Conservation (phyloP, 192 early-diverging fungal species). For the Coemansia brasiliensis region DNA sequence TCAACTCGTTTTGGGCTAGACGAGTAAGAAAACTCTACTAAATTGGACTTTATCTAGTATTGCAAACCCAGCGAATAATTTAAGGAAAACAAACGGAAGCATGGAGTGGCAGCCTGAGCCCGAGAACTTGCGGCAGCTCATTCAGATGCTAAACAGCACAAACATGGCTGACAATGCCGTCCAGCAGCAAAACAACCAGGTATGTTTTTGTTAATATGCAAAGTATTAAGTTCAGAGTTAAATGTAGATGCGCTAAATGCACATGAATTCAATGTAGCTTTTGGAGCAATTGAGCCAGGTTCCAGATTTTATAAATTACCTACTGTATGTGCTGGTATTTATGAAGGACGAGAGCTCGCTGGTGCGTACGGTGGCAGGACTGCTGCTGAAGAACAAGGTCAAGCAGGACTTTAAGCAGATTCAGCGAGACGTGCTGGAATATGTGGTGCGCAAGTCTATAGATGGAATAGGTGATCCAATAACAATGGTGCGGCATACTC, state of each 20-base stretch:
- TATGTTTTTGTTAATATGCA: constrained; percentile 42
- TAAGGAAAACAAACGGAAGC: neutral
- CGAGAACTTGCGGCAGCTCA: constrained; percentile 74
- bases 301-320: constrained; percentile 88
- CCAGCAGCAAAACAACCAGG: constrained; percentile 74
- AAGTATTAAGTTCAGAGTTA: neutral
- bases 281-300: constrained; percentile 74
- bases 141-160: constrained; percentile 74
- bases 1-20: neutral
- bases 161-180: constrained; percentile 67
- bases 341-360: constrained; percentile 65
- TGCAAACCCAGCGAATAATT: constrained; percentile 1
- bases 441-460: constrained; percentile 63
- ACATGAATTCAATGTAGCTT: constrained; percentile 53
- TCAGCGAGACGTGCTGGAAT: constrained; percentile 62
- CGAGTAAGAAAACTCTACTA: neutral
- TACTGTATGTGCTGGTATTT: constrained; percentile 81
- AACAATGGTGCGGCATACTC: constrained; percentile 70
- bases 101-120: constrained; percentile 78
- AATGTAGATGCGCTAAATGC: neutral
- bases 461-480: constrained; percentile 72
- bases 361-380: constrained; percentile 81
- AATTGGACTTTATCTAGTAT: neutral
- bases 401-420: constrained; percentile 57
- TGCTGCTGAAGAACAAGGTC: constrained; percentile 79